Percentiles rank a stretch among this genome's conserved stretches.
phyloP scores from a whole-genome alignment of 441 rosid genomes.

The Gossypium davidsonii region DNA sequence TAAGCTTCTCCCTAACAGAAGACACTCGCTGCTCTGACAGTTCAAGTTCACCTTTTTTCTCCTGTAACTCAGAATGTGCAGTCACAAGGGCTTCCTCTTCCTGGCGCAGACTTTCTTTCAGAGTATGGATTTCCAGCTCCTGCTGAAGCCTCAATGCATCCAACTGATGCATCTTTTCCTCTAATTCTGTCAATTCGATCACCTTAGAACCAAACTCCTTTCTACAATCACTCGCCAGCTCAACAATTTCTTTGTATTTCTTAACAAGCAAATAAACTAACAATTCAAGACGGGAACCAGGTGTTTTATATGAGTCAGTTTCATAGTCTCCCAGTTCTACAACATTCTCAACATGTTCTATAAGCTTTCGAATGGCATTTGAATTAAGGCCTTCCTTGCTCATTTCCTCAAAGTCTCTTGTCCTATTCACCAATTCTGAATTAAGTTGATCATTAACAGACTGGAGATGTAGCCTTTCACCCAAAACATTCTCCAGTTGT shows the following conservation, averaged over 20 bases:
- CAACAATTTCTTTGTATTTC: slow-evolving; percentile 42
- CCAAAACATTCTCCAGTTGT: slow-evolving; percentile 45
- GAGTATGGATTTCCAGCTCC: slow-evolving; percentile 49
- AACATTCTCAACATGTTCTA: slow-evolving; percentile 53
- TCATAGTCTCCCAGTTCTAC: slow-evolving; percentile 43
- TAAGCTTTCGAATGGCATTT: slow-evolving; percentile 47
- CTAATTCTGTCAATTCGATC: slow-evolving; percentile 45
- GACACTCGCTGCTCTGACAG: slow-evolving; percentile 86
- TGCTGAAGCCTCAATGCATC: slow-evolving; percentile 54
- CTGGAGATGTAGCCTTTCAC: slow-evolving; percentile 58
- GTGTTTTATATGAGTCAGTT: slow-evolving; percentile 33
- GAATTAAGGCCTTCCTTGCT: slow-evolving; percentile 43
- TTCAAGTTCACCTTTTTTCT: slow-evolving; percentile 64
- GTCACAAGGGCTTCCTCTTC: slow-evolving; percentile 55
- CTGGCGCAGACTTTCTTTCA: slow-evolving; percentile 49
- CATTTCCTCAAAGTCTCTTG: slow-evolving; percentile 54
- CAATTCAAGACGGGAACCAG: slow-evolving; percentile 50
- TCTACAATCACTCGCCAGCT: slow-evolving; percentile 32
- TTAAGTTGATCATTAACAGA: slow-evolving; percentile 51
- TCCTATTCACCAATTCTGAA: slow-evolving; percentile 44
- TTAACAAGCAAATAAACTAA: slow-evolving; percentile 63
- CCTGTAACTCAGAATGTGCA: slow-evolving; percentile 49
- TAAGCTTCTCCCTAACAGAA: slow-evolving; percentile 89
- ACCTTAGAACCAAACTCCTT: slow-evolving; percentile 49
- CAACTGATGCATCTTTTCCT: slow-evolving; percentile 43